These are phyloP conservation scores for Globisporangium okanoganense DNA, from an alignment of 352 stramenopile species.

Conservation along the genomic window DNA sequence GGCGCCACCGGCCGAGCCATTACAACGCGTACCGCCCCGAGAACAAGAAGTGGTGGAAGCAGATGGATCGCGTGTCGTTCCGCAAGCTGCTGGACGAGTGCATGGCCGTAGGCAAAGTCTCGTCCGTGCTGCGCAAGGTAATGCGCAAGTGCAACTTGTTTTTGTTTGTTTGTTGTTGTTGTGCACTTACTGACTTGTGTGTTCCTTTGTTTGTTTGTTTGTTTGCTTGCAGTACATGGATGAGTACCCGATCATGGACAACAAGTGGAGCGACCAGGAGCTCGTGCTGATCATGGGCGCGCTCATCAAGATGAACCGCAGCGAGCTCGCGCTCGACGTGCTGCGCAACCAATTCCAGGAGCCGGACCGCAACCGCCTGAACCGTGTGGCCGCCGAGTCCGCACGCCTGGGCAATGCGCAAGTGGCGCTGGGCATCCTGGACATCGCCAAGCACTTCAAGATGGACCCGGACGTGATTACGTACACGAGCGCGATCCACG, in stretches of 20 bases:
- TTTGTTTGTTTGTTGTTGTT: background rate
- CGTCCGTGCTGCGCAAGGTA: constrained; percentile 48
- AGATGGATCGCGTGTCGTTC: constrained; percentile 63
- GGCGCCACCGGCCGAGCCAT: constrained; percentile 19
- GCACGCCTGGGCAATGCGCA: constrained; percentile 59
- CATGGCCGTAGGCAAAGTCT: constrained; percentile 49
- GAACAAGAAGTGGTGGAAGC: constrained; percentile 41
- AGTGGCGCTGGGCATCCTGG: constrained; percentile 64
- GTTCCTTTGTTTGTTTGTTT: background rate
- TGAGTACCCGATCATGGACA: constrained; percentile 62
- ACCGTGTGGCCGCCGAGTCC: constrained; percentile 65
- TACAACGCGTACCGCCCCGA: constrained; percentile 19
- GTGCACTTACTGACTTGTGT: constrained; percentile 3
- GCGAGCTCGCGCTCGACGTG: constrained; percentile 47
- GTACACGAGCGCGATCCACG: constrained; percentile 81
- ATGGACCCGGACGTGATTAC: constrained; percentile 62
- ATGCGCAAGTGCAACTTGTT: too few species aligned
- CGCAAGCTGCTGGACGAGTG: constrained; percentile 52
- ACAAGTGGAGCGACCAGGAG: constrained; percentile 61
- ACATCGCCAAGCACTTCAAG: constrained; percentile 68
- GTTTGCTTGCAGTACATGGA: constrained; percentile 42
- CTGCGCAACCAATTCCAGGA: constrained; percentile 57
- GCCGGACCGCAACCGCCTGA: constrained; percentile 45
- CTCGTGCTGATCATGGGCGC: constrained; percentile 70
- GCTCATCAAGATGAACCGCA: constrained; percentile 75